These are phyloP conservation scores for Mrakia frigida DNA, from an alignment of 768 basidiomycete genomes.

Conservation along the genomic window DNA sequence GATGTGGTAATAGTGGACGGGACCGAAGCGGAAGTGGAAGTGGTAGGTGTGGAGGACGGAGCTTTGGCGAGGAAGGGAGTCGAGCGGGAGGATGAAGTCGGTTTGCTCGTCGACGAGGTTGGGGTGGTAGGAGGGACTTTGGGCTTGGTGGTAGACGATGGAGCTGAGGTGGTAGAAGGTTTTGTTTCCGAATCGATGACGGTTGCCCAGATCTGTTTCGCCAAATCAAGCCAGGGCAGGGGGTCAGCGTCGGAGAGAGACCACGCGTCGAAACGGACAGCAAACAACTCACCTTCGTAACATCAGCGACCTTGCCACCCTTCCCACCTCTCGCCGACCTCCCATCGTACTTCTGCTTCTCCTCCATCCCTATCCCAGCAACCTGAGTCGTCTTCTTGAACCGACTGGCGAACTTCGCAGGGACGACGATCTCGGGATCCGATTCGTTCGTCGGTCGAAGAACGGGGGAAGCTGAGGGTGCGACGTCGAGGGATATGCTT, in stretches of 20 bases:
- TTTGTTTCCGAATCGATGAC: slow-evolving; percentile 4
- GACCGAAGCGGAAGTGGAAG: neutral
- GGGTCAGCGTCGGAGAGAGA: neutral
- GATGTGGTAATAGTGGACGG: neutral
- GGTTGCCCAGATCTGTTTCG: slow-evolving; percentile 14
- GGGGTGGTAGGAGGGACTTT: neutral
- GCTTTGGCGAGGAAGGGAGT: neutral
- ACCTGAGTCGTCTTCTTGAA: neutral
- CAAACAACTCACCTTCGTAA: neutral
- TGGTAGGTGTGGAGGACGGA: neutral
- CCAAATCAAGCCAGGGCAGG: neutral
- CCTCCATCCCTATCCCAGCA: neutral
- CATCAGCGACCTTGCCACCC: slow-evolving; percentile 2
- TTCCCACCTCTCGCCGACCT: slow-evolving; percentile 6
- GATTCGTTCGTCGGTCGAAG: neutral
- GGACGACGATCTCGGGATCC: neutral
- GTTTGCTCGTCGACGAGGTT: neutral
- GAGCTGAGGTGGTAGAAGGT: neutral
- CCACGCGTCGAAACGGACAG: neutral
- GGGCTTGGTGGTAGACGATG: neutral
- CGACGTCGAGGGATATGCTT: neutral
- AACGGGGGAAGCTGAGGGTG: neutral
- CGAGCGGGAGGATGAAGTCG: neutral
- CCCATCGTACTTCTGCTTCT: neutral
- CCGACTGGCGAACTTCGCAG: neutral